These are phyloP conservation scores for Citrus glauca DNA, from an alignment of 345 rosid genomes.

Conservation along the genomic window DNA sequence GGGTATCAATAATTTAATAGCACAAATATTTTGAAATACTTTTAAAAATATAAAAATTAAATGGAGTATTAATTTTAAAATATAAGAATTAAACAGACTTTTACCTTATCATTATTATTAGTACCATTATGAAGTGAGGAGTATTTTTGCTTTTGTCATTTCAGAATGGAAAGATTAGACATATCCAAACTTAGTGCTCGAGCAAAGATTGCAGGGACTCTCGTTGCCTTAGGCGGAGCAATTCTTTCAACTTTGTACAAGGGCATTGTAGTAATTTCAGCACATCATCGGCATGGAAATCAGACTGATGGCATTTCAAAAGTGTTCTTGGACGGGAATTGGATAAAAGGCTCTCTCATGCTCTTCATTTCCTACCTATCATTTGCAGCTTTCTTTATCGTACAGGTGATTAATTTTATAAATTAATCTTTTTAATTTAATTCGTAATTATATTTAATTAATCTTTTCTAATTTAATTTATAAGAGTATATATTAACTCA, in stretches of 20 bases:
- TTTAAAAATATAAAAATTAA: too few species aligned
- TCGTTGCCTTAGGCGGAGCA: not conserved
- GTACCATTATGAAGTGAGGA: fast-evolving
- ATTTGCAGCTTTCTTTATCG: not conserved
- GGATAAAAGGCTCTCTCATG: conserved; percentile 3
- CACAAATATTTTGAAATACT: too few species aligned
- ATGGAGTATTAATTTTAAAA: too few species aligned
- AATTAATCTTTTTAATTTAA: too few species aligned
- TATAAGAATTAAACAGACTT: too few species aligned
- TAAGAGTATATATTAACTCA: not conserved
- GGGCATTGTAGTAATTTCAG: not conserved
- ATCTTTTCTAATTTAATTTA: too few species aligned
- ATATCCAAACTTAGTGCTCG: not conserved
- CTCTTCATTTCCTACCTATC: not conserved
- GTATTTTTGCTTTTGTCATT: too few species aligned
- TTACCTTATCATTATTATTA: too few species aligned
- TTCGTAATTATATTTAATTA: too few species aligned
- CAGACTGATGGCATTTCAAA: not conserved
- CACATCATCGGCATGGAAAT: not conserved
- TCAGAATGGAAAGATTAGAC: not conserved
- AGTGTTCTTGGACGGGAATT: not conserved
- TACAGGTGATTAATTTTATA: not conserved
- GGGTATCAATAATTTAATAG: fast-evolving
- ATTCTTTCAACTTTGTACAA: not conserved
- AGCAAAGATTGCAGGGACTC: not conserved